Percentiles rank a stretch among this genome's conserved stretches.
Evolutionary conservation across 371 early-diverging fungal genomes (phyloP).

Genomic region (Coemansia linderi): DNA sequence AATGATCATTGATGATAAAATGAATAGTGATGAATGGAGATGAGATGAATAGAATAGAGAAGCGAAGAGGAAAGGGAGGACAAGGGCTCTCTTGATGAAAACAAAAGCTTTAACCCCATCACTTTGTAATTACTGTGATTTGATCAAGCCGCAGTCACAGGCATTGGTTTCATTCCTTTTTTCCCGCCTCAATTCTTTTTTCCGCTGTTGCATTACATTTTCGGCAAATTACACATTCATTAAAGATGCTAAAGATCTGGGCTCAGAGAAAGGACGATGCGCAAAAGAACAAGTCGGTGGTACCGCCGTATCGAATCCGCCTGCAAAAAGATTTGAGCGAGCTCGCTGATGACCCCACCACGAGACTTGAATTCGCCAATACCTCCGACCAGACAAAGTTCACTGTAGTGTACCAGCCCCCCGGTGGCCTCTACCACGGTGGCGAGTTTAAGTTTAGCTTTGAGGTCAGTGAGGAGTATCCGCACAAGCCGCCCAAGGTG

Average conservation of each 20-base stretch:
- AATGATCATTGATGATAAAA: no score
- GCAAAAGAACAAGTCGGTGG: constrained; percentile 80
- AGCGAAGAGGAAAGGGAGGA: no score
- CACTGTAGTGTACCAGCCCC: constrained; percentile 80
- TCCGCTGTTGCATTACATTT: background rate
- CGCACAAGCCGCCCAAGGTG: constrained; percentile 98
- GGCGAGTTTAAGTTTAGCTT: constrained; percentile 95
- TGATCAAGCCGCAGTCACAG: background rate
- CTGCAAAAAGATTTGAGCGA: constrained; percentile 93
- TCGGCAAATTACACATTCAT: background rate
- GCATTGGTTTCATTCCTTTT: background rate
- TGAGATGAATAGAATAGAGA: no score
- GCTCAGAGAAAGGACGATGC: constrained; percentile 80
- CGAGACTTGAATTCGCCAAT: constrained; percentile 71
- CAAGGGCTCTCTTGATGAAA: no score
- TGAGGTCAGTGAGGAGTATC: constrained; percentile 90
- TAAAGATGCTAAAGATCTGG: constrained; percentile 85
- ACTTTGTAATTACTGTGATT: background rate
- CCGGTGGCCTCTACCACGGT: constrained; percentile 90
- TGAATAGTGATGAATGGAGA: no score
- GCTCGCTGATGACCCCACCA: constrained; percentile 83
- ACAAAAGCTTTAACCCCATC: no score
- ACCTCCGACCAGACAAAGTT: constrained; percentile 85
- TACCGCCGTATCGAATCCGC: constrained; percentile 86
- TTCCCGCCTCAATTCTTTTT: background rate